Evolutionary conservation across 805 yeast genomes (phyloP).

Genomic region (Schwanniomyces pseudopolymorphus): DNA sequence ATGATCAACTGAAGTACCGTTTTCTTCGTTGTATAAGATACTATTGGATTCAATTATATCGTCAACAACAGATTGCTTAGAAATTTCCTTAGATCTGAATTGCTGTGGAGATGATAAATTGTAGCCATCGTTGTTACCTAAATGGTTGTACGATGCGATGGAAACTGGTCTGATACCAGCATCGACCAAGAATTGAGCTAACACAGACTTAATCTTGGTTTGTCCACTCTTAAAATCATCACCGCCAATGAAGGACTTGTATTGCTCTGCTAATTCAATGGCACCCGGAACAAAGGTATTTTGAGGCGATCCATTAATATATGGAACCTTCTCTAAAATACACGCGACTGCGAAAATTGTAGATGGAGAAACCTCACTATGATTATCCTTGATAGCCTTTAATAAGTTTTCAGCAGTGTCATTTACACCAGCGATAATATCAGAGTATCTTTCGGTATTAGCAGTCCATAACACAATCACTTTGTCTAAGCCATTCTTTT

Average conservation of each 20-base stretch:
- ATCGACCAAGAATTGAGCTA: conserved; percentile 93
- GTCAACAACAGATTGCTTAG: conserved; percentile 89
- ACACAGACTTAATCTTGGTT: conserved; percentile 92
- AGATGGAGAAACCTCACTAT: conserved; percentile 85
- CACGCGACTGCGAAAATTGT: conserved; percentile 94
- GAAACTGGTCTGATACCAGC: conserved; percentile 96
- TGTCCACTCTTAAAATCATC: conserved; percentile 98
- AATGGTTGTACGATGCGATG: conserved; percentile 92
- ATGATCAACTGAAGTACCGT: conserved; percentile 82
- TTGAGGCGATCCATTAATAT: conserved; percentile 96
- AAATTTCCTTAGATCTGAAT: conserved; percentile 93
- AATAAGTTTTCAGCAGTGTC: conserved; percentile 84
- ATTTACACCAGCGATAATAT: conserved; percentile 73
- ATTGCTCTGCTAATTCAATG: conserved; percentile 79
- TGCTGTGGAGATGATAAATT: conserved; percentile 89
- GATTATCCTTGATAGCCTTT: conserved; percentile 71
- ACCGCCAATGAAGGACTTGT: conserved; percentile 84
- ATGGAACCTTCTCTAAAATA: conserved; percentile 83
- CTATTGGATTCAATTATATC: conserved; percentile 89
- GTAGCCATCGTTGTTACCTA: conserved; percentile 95
- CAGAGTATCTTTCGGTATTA: conserved; percentile 91
- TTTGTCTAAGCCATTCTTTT: conserved; percentile 70
- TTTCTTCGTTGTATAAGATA: conserved; percentile 76
- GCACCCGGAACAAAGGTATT: conserved; percentile 97
- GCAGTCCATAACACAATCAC: conserved; percentile 96